A percentile compares a stretch with the other conserved stretches of the same genome.
phyloP scores from a whole-genome alignment of 768 basidiomycete genomes.

The Kwoniella mangroviensis region DNA sequence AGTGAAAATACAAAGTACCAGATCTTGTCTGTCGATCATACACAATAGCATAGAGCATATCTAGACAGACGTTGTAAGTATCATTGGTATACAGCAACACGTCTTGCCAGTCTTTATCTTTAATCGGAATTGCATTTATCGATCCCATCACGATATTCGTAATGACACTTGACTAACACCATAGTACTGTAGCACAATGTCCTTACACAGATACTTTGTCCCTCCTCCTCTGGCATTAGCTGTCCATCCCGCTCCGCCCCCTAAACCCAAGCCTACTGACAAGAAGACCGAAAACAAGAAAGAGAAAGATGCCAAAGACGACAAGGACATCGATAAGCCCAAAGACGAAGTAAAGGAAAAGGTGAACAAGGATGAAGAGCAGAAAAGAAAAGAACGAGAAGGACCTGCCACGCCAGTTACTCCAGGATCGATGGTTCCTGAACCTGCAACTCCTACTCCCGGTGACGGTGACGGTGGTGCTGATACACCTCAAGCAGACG shows the following conservation, averaged over 20 bases:
- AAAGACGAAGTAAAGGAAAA: constrained; percentile 7
- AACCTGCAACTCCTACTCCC: constrained; percentile 33
- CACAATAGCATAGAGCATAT: too few species aligned
- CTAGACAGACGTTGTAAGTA: too few species aligned
- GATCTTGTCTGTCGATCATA: too few species aligned
- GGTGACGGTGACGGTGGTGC: constrained; percentile 11
- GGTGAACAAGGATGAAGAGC: constrained; percentile 9
- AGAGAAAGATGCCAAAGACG: constrained; percentile 13
- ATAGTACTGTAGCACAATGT: constrained; percentile 37
- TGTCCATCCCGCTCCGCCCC: constrained; percentile 43
- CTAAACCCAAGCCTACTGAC: constrained; percentile 5
- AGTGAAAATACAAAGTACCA: too few species aligned
- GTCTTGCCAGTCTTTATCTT: too few species aligned
- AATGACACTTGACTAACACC: background rate
- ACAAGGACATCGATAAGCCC: constrained; percentile 4
- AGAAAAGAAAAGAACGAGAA: background rate
- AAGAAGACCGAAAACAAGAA: constrained; percentile 22
- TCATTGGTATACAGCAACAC: too few species aligned
- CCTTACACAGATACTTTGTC: constrained; percentile 41
- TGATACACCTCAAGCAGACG: background rate
- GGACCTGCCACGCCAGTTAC: constrained; percentile 24
- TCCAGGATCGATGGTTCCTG: constrained; percentile 34
- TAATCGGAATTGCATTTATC: background rate
- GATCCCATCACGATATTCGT: background rate
- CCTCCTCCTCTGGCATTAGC: constrained; percentile 50